phyloP scores from a whole-genome alignment of 805 yeast species.

The Candida wancherniae region DNA sequence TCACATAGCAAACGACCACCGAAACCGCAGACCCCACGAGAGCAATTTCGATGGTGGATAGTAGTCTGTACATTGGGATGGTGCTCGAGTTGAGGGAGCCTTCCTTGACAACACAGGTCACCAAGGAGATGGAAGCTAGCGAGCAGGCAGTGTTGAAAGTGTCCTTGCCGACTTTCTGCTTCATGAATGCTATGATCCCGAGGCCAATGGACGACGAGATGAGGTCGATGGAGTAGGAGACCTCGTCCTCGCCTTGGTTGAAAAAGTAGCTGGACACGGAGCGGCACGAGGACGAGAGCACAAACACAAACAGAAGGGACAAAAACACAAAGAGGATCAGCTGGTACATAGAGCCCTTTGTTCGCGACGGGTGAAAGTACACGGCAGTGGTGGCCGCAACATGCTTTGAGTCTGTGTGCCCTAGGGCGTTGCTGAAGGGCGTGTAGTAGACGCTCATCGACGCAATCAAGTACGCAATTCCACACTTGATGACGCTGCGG shows the following conservation, averaged over 20 bases:
- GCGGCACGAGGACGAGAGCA: conserved; percentile 50
- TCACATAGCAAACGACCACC: conserved; percentile 51
- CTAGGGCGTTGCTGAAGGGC: conserved; percentile 47
- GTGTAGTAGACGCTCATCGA: conserved; percentile 65
- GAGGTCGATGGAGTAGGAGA: conserved; percentile 52
- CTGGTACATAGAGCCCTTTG: conserved; percentile 78
- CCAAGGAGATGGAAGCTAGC: conserved; percentile 64
- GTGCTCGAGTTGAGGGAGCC: conserved; percentile 57
- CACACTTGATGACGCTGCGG: conserved; percentile 52
- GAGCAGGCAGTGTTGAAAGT: conserved; percentile 82
- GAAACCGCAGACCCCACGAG: conserved; percentile 56
- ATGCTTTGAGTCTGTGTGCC: conserved; percentile 71
- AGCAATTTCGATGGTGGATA: conserved; percentile 54
- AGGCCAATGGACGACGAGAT: conserved; percentile 49
- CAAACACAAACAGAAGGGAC: conserved; percentile 50
- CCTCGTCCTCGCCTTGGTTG: conserved; percentile 41
- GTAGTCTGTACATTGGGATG: conserved; percentile 52
- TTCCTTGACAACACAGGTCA: conserved; percentile 69
- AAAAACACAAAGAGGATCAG: conserved; percentile 57
- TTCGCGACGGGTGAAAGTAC: conserved; percentile 77
- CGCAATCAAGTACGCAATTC: conserved; percentile 70
- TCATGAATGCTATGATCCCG: conserved; percentile 65
- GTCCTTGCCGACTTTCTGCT: conserved; percentile 59
- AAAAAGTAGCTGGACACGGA: conserved; percentile 44
- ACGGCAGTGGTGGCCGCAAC: conserved; percentile 78